phyloP scores from a whole-genome alignment of 148 eudicot genomes.

The Euryodendron excelsum region DNA sequence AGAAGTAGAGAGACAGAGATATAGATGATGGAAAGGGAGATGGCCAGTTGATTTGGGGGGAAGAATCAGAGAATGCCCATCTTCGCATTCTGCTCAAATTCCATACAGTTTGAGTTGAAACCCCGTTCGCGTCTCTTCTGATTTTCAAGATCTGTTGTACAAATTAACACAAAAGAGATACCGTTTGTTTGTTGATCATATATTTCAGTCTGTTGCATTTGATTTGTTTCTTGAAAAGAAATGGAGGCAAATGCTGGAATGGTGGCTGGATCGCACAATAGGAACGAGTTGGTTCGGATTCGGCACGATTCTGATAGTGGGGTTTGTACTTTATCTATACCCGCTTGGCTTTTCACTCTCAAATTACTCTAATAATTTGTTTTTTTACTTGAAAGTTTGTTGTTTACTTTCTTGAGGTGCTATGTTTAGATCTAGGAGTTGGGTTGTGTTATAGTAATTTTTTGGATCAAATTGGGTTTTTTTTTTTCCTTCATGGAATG shows the following conservation, averaged over 20 bases:
- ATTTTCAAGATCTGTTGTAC: neutral
- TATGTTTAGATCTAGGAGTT: conserved; percentile 2
- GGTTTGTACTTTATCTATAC: conserved; percentile 33
- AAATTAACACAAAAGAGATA: neutral
- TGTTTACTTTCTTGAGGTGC: neutral
- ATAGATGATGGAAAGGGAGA: neutral
- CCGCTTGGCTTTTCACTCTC: conserved; percentile 20
- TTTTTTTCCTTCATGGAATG: too few relatives aligned
- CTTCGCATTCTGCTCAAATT: neutral
- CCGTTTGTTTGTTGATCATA: neutral
- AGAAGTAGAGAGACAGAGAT: neutral
- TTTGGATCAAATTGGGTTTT: neutral
- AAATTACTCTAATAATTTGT: neutral
- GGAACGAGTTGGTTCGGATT: conserved; percentile 82
- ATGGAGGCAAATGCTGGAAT: conserved; percentile 85
- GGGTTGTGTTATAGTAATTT: neutral
- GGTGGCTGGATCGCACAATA: conserved; percentile 89
- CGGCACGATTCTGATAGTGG: conserved; percentile 85
- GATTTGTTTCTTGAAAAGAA: conserved; percentile 7
- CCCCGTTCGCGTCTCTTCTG: neutral
- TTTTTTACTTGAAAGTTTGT: neutral
- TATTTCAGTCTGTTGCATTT: neutral
- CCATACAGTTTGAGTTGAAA: conserved; percentile 2
- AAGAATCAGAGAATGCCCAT: conserved; percentile 17
- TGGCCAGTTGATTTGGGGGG: conserved; percentile 16